Evolutionary conservation across 2,329 filamentous ascomycete genomes (phyloP).

Genomic region (Exophiala viscosa): DNA sequence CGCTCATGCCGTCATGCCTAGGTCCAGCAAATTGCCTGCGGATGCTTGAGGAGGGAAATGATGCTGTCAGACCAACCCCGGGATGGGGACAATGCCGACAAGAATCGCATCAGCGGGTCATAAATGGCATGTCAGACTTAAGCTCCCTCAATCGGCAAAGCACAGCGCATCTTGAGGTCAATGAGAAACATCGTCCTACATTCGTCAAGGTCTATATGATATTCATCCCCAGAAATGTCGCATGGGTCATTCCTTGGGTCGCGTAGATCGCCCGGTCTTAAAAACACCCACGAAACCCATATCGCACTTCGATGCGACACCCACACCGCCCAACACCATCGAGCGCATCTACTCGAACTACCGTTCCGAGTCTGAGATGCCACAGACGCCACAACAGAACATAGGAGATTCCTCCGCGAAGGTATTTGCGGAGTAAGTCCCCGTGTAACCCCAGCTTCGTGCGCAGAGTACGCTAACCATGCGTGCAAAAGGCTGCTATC

Average conservation of each 20-base stretch:
- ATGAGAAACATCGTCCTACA: background rate
- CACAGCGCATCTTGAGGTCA: conserved; percentile 3
- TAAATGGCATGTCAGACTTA: background rate
- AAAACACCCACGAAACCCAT: conserved; percentile 9
- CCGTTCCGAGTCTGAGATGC: background rate
- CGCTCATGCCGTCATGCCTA: background rate
- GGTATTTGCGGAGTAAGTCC: conserved; percentile 52
- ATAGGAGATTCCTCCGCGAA: conserved; percentile 47
- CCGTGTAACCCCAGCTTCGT: conserved; percentile 1
- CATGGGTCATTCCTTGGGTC: conserved; percentile 14
- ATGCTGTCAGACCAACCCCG: background rate
- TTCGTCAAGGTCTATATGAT: conserved; percentile 3
- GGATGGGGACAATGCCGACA: too few species aligned
- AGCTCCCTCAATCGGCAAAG: background rate
- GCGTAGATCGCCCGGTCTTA: conserved; percentile 9
- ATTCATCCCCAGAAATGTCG: conserved; percentile 16
- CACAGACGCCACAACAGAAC: conserved; percentile 32
- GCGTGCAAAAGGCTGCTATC: conserved; percentile 46
- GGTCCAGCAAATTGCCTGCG: background rate
- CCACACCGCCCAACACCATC: conserved; percentile 9
- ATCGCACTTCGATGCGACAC: conserved; percentile 6
- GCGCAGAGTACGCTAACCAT: conserved; percentile 16
- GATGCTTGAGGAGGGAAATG: background rate
- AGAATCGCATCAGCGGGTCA: too few species aligned
- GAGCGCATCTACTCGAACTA: conserved; percentile 12